phyloP scores from a whole-genome alignment of 768 basidiomycete species.

The Phylloporus sp. region DNA sequence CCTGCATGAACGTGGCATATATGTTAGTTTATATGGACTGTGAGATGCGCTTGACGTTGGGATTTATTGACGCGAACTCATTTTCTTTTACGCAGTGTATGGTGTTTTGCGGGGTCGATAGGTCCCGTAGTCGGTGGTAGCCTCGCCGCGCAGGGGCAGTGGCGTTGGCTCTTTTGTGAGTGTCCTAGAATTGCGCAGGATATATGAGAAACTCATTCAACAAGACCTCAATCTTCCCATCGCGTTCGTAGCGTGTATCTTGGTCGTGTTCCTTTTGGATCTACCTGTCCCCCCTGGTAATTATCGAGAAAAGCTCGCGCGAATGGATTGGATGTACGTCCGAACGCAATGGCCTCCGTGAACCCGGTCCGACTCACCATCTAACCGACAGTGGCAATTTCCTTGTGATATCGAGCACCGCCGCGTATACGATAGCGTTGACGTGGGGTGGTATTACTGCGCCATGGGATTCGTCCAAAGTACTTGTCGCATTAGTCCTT shows the following conservation, averaged over 20 bases:
- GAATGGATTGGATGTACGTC: conserved; percentile 43
- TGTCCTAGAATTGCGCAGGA: conserved; percentile 25
- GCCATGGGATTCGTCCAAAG: conserved; percentile 37
- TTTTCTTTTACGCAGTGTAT: conserved; percentile 18
- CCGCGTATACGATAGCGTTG: conserved; percentile 36
- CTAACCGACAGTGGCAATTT: conserved; percentile 35
- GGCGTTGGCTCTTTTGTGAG: too few species aligned
- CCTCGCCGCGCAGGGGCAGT: conserved; percentile 29
- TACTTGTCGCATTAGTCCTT: conserved; percentile 40
- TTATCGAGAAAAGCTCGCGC: conserved; percentile 32
- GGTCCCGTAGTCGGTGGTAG: conserved; percentile 36
- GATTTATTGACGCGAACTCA: not conserved
- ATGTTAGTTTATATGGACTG: conserved; percentile 35
- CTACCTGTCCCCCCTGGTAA: conserved; percentile 32
- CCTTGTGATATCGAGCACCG: conserved; percentile 35
- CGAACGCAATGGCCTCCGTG: not conserved
- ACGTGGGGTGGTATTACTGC: conserved; percentile 45
- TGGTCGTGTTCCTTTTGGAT: conserved; percentile 30
- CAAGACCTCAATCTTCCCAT: conserved; percentile 41
- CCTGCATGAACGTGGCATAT: conserved; percentile 40
- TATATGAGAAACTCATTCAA: not conserved
- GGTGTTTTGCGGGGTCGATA: conserved; percentile 32
- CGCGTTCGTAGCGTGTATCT: conserved; percentile 24
- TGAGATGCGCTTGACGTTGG: conserved; percentile 7
- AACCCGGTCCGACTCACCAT: not conserved